Evolutionary conservation across 306 rosid species (phyloP).

Genomic region (Aeschynomene evenia): DNA sequence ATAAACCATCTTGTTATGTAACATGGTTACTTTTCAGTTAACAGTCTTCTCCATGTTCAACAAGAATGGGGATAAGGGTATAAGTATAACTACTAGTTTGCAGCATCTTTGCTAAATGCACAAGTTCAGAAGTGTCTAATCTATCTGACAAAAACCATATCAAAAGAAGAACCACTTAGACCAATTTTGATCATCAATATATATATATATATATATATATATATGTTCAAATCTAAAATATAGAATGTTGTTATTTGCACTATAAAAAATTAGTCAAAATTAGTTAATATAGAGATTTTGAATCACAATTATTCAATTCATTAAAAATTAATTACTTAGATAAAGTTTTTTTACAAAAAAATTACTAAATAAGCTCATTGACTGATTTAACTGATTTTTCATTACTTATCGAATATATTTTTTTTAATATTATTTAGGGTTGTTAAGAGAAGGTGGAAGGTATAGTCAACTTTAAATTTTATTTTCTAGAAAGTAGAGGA

Average conservation of each 20-base stretch:
- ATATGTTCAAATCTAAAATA: neutral
- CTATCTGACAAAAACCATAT: conserved; percentile 20
- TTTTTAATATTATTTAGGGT: too few relatives aligned
- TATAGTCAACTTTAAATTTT: neutral
- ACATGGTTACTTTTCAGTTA: conserved; percentile 29
- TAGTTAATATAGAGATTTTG: too few relatives aligned
- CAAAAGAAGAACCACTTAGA: conserved; percentile 31
- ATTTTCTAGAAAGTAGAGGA: neutral
- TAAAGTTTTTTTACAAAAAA: too few relatives aligned
- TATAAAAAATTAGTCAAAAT: too few relatives aligned
- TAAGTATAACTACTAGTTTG: too few relatives aligned
- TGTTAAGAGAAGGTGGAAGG: neutral
- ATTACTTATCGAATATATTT: too few relatives aligned
- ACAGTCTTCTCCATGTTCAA: conserved; percentile 16
- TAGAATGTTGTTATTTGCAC: too few relatives aligned
- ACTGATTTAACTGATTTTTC: too few relatives aligned
- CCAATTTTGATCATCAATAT: conserved; percentile 5
- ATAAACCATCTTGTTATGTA: conserved; percentile 23
- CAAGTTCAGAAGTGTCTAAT: conserved; percentile 7
- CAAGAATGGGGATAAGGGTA: neutral
- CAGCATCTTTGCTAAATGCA: conserved; percentile 15
- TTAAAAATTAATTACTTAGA: too few relatives aligned
- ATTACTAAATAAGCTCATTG: too few relatives aligned
- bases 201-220: too few relatives aligned
- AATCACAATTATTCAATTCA: too few relatives aligned